Evolutionary conservation across 352 stramenopile species (phyloP), one percentile per base, ranked within the genome.

Genomic region (Globisporangium paroecandrum): DNA sequence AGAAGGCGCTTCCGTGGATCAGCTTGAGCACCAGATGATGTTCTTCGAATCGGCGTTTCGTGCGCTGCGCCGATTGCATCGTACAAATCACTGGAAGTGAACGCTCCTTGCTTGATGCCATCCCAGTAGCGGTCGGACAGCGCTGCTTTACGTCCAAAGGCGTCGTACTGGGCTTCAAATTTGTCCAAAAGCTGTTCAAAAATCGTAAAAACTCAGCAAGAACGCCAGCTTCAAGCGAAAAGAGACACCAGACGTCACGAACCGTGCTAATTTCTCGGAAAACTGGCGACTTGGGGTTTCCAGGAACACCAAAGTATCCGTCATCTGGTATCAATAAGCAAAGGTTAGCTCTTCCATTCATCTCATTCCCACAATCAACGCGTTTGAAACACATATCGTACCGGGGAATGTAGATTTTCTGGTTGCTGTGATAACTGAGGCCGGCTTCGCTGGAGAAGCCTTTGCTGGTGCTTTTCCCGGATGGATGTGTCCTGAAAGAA

Each of bases 41-140:
- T 64, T 43, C 46, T 49, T 22, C 56, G 51, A 24, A 53, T 59
- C 3, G 73, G 71, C 0, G 67, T 58, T 36, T 91, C 83, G 57
- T 94, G 85, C 1, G 82, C 73, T 20, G 76, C 75, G 1, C 85
- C 85, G 32, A 94, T 89, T 0, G 83, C 81, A 49, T 94, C 85
- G 64, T 91, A 94, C 29, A 92, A 58, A 20, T 94, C 83, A 57
- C 83, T 94, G 3, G 75, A 87, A 1, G 80, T 89, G 49, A 91
- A 89, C 0, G 64, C 71, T 2, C 65, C 70, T 3, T 69, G 68
- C 34, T 79, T 81, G 13, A 69, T 56, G 1, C 60, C 68, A 29
- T 91, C 82, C 53, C 62, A 67, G 9, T 73, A 69, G 32, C 73
- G 76, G 58, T 82, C 69, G 3, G 63, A 68, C 38, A 94, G 72